phyloP scores from a whole-genome alignment of 345 rosid species.

The Brassica juncea region DNA sequence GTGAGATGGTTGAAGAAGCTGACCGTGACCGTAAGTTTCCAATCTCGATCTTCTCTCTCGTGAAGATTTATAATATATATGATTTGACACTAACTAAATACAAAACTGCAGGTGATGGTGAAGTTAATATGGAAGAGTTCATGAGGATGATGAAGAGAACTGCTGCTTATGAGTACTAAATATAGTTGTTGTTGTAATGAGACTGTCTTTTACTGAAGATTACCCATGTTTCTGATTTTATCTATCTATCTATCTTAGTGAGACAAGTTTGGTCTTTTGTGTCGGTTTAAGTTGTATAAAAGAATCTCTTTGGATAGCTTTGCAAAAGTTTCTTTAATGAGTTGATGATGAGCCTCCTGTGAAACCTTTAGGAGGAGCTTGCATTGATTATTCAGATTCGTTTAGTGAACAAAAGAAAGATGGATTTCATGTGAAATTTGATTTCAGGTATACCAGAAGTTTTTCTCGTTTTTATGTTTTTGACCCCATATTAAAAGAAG shows the following conservation, averaged over 20 bases:
- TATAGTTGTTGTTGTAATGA: background rate
- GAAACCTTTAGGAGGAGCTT: background rate
- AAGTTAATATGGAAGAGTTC: slow-evolving; percentile 71
- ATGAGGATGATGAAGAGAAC: slow-evolving; percentile 75
- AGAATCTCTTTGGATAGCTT: background rate
- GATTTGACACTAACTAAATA: background rate
- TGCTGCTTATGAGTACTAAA: slow-evolving; percentile 50
- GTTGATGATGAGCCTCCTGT: background rate
- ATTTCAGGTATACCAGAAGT: too few relatives aligned
- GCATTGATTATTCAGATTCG: background rate
- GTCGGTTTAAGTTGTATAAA: background rate
- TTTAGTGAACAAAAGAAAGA: background rate
- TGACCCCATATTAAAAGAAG: too few relatives aligned
- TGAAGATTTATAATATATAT: background rate
- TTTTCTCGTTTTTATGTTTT: too few relatives aligned
- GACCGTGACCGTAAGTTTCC: slow-evolving; percentile 74
- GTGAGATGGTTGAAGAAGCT: slow-evolving; percentile 89
- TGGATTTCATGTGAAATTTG: background rate
- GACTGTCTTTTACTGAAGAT: background rate
- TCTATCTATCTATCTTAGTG: slow-evolving; percentile 9
- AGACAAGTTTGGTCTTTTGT: slow-evolving; percentile 2
- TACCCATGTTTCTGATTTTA: background rate
- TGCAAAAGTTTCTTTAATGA: background rate
- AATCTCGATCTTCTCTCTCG: background rate
- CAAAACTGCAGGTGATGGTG: slow-evolving; percentile 64